A percentile compares a stretch with the other conserved stretches of the same genome.
These are phyloP conservation scores for Friedmanniomyces endolithicus DNA, from an alignment of 495 filamentous ascomycete genomes.

Conservation along the genomic window DNA sequence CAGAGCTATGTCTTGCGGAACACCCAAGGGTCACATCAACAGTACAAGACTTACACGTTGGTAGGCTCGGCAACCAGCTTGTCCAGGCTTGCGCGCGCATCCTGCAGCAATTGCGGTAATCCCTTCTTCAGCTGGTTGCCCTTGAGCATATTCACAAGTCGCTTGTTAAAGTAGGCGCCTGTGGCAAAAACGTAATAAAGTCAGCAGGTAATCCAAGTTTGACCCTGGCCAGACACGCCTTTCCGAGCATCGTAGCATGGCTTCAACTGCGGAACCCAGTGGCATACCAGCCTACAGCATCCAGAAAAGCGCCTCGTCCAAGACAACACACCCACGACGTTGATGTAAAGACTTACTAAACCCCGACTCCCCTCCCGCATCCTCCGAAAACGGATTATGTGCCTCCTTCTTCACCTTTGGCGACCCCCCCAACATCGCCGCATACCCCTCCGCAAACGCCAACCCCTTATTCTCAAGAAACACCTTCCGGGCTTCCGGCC, in stretches of 20 bases:
- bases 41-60: slow-evolving; percentile 8
- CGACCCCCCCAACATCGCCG: slow-evolving; percentile 16
- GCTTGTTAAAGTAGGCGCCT: slow-evolving; percentile 5
- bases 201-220: too few relatives aligned
- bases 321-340: too few relatives aligned
- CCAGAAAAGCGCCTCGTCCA: too few relatives aligned
- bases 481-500: slow-evolving; percentile 30
- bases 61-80: slow-evolving; percentile 17
- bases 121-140: slow-evolving; percentile 21
- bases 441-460: slow-evolving; percentile 33
- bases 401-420: slow-evolving; percentile 5
- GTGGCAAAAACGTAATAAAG: too few relatives aligned
- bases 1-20: too few relatives aligned
- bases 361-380: not conserved
- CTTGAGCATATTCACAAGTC: slow-evolving; percentile 9
- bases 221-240: too few relatives aligned
- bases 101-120: slow-evolving; percentile 25
- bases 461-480: slow-evolving; percentile 36
- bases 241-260: too few relatives aligned
- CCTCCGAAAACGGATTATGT: not conserved
- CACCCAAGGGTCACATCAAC: too few relatives aligned
- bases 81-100: slow-evolving; percentile 25
- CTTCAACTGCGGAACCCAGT: too few relatives aligned
- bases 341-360: not conserved
- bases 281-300: too few relatives aligned